Evolutionary conservation across 371 early-diverging fungal species (phyloP), one percentile per base, ranked within the genome.

Genomic region (Apophysomyces variabilis): DNA sequence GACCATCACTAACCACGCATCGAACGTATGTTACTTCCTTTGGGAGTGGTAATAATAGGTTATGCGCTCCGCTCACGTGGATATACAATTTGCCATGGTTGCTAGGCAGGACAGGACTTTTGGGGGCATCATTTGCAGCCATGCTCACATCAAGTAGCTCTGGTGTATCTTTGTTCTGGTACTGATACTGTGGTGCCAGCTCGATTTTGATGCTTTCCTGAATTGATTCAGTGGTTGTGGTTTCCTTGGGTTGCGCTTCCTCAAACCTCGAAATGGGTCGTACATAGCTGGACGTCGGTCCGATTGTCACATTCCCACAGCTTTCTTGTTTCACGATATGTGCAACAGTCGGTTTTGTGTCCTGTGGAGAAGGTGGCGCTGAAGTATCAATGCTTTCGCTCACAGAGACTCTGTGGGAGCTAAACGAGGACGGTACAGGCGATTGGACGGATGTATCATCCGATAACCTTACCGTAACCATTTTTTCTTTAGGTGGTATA

Each of bases 1-100:
- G 71, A 0, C 78, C 78, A 61, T 78, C 75, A 26, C 74, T 78
- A 44, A 78, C 65, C 5, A 78, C 73, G 46, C 75, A 75, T 7
- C 78, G 71, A 1, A 75, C 78, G 56, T 75, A 78, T 6, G 78
- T 78, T 1, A 72, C 67, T 38, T 78, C 78, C 26, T 66, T 78
- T 4, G 78, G 75, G 12, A 78, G 32, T 0, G 78, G 78, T 5
- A 78, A 36, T 13, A 72, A 36, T 58, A 75, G 57, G 39, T 73
- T 65, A 35, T 74, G 73, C 4, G 74, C 78, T 1, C 73, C 71
- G 47, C 72, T 73, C 0, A 78, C 66, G n/a, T 67, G 66, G 35
- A 78, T 71, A 38, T 75, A 78, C 62, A 78, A 61, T 45, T 75
- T 78, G 0, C 78, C 78, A 60, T 66, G 62, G 7, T 47, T 37